Percentiles rank a stretch among this genome's conserved stretches.
Evolutionary conservation across 1,284 basidiomycete species (phyloP).

Genomic region (Ceratobasidium sp.): DNA sequence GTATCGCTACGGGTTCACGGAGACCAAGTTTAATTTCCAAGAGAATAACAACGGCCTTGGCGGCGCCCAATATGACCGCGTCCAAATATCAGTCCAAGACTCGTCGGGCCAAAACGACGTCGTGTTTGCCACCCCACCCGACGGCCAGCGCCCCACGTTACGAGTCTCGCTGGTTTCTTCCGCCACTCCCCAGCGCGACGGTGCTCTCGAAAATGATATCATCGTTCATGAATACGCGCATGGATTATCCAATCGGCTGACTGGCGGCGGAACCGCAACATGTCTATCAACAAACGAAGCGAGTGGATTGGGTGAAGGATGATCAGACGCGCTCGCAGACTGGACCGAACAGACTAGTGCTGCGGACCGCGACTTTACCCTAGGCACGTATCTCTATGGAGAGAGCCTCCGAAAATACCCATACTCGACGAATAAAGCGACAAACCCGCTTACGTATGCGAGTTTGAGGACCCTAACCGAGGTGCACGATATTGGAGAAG

Average conservation of each 20-base stretch:
- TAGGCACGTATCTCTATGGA: constrained; percentile 35
- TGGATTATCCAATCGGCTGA: constrained; percentile 36
- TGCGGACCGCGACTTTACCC: constrained; percentile 29
- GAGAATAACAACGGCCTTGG: constrained; percentile 39
- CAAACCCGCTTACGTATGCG: constrained; percentile 36
- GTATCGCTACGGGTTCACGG: constrained; percentile 41
- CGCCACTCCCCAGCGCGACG: constrained; percentile 37
- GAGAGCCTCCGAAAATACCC: constrained; percentile 35
- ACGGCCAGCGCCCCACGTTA: constrained; percentile 32
- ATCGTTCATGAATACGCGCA: constrained; percentile 38
- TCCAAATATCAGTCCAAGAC: constrained; percentile 41
- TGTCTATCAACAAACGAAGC: background rate
- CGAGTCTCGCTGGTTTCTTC: constrained; percentile 35
- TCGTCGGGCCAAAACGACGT: constrained; percentile 38
- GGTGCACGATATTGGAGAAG: constrained; percentile 36
- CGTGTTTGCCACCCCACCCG: constrained; percentile 36
- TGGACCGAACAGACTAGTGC: constrained; percentile 38
- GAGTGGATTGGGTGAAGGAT: constrained; percentile 40
- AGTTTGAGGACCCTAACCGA: constrained; percentile 23
- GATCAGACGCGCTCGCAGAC: constrained; percentile 37
- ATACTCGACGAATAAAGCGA: constrained; percentile 37
- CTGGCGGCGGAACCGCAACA: constrained; percentile 28
- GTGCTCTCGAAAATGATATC: constrained; percentile 38
- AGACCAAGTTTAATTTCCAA: constrained; percentile 42
- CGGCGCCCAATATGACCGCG: constrained; percentile 37